phyloP scores from a whole-genome alignment of 345 rosid genomes.

The Citropsis articulata region DNA sequence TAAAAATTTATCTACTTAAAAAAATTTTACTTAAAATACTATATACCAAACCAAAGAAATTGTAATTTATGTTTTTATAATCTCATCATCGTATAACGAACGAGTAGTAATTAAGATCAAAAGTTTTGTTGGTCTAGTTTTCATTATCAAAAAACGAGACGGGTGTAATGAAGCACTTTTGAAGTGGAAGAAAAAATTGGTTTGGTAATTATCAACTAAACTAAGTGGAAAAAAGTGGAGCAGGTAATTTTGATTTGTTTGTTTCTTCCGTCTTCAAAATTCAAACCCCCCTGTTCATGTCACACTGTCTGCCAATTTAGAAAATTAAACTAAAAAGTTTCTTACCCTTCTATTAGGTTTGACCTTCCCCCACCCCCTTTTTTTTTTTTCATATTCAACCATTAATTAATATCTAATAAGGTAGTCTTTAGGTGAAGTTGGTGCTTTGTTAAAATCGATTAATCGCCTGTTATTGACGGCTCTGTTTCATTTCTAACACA shows the following conservation, averaged over 20 bases:
- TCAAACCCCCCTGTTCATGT: background rate
- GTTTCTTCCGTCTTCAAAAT: background rate
- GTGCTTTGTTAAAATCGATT: background rate
- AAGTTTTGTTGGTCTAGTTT: too few relatives aligned
- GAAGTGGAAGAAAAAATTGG: background rate
- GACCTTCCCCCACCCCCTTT: background rate
- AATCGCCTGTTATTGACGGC: too few relatives aligned
- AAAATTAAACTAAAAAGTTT: background rate
- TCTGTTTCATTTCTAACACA: too few relatives aligned
- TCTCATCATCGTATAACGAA: too few relatives aligned
- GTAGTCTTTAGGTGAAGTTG: constrained; percentile 9
- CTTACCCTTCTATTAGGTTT: background rate
- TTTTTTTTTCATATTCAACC: background rate
- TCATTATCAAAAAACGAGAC: too few relatives aligned
- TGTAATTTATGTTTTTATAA: too few relatives aligned
- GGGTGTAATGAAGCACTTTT: background rate
- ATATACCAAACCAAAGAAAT: too few relatives aligned
- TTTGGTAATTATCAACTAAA: background rate
- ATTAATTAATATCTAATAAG: background rate
- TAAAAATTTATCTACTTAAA: too few relatives aligned
- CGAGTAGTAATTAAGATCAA: too few relatives aligned
- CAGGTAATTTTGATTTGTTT: constrained; percentile 6
- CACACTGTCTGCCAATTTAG: background rate
- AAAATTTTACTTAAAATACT: too few relatives aligned
- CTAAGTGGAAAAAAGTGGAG: background rate